Percentiles rank a stretch among this genome's conserved stretches.
phyloP scores from a whole-genome alignment of 2,329 filamentous ascomycete genomes.

The Beauveria medogensis region DNA sequence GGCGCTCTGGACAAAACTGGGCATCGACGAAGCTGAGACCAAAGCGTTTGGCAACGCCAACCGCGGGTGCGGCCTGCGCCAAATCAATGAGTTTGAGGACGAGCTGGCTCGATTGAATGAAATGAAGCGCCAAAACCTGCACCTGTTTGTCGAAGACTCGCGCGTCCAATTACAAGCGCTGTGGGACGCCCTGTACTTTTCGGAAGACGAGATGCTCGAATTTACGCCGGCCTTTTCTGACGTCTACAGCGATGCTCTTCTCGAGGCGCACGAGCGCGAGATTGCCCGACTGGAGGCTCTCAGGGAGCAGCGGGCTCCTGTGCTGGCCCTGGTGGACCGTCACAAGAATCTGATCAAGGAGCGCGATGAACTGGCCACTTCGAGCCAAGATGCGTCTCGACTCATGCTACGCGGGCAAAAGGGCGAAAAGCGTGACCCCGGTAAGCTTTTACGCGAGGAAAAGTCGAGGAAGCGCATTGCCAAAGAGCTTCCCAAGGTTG shows the following conservation, averaged over 20 bases:
- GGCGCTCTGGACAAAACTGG: constrained; percentile 79
- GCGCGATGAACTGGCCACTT: constrained; percentile 77
- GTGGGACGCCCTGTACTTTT: constrained; percentile 91
- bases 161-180: constrained; percentile 85
- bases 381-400: constrained; percentile 89
- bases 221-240: constrained; percentile 96
- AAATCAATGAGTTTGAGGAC: constrained; percentile 94
- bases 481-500: constrained; percentile 90
- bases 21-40: constrained; percentile 73
- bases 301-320: constrained; percentile 79
- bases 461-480: constrained; percentile 98
- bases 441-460: constrained; percentile 87
- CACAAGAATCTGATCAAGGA: constrained; percentile 79
- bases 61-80: constrained; percentile 80
- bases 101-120: constrained; percentile 82
- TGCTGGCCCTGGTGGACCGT: constrained; percentile 71
- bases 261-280: constrained; percentile 91
- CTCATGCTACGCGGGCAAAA: constrained; percentile 87
- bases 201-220: constrained; percentile 96
- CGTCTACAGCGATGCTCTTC: constrained; percentile 89
- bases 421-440: constrained; percentile 89
- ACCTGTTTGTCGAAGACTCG: constrained; percentile 92
- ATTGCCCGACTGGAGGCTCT: constrained; percentile 74
- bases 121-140: constrained; percentile 88
- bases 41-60: constrained; percentile 81